Evolutionary conservation across 2,329 filamentous ascomycete genomes (phyloP), one percentile per base, ranked within the genome.

Genomic region (Cytospora paraplurivora): DNA sequence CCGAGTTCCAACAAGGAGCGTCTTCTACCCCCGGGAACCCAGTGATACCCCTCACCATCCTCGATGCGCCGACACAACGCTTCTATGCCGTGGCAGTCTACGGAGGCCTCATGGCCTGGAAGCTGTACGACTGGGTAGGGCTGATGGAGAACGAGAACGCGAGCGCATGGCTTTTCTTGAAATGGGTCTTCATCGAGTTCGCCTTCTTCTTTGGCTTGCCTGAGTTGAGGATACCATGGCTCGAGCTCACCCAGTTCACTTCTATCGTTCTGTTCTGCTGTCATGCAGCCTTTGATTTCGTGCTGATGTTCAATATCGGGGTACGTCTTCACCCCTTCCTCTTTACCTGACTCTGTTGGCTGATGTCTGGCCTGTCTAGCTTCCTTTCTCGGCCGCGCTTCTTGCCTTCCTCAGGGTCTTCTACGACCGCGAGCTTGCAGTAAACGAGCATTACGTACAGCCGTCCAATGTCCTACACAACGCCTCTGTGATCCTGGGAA

Each of bases 401-500:
- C 79, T 91, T 54, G 88, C 86, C 52, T 74, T 96, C 56, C 82
- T 88, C 67, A 95, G 92, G 77, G 81, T 96, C 67, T 83, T 97
- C 57, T 98, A 95, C 78, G 93, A 98, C 74, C 89, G 92, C 71
- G 95, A 99, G 77, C 79, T 97, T 66, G 92, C 94, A 58, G 90
- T 99, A 68, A 95, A 92, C n/a, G 96, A 97, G 75, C 88, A 90
- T 69, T 92, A 88, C 72, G 94, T 99, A 73, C 96, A 96, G 73
- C 87, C 93, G 17, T 90, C 89, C 34, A 88, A 85, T 67, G 93
- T 99, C 67, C 81, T 97, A 66, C 92, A 97, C 74, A 97, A 98
- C 74, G 86, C 92, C 37, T 97, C 93, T 27, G 84, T 98, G 72
- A 98, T 99, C 68, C 85, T 97, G 78, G 95, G 95, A 72, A 95